Base-by-base conservation (phyloP, 495 filamentous ascomycete genomes). In the Rhizodiscina lignyota region DNA sequence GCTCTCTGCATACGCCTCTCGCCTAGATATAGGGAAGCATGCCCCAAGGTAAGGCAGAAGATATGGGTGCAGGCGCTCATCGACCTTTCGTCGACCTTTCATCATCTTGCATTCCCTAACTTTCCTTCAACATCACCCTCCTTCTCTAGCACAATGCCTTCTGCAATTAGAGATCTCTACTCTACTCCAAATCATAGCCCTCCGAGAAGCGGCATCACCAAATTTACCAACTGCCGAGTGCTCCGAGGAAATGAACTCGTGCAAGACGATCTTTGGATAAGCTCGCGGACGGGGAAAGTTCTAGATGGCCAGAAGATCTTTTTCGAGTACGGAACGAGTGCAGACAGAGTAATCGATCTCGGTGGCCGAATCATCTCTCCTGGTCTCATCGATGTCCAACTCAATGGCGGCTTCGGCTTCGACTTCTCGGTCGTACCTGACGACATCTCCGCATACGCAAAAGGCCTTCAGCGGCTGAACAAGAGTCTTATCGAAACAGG, bases 371-470 rank as follows among this genome's bases (percentile, higher is more conserved):
- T 60, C 30, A 39, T 60, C 17, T 50, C 53, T 1, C 55, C 56
- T 21, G 56, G 56, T 13, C 56, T 55, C 37, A 37, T 59, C 20
- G 56, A 60, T 36, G 34, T 59, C 8, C 56, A 60, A 32, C 54
- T 54, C 2, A 60, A 60, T 30, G 56, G 56, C 19, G 36, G 47
- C 2, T 49, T 48, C 34, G 56, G 56, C 15, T 60, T 60, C 32
- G 54, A 60, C 43, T 60, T 60, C 39, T 56, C 56, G 2, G 51
- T 34, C 24, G 26, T 30, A 29, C 12, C 30, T 11, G 29, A 87
- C 59, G 77, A 79, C 45, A 45, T 60, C 12, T 63, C 70, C 29
- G 75, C 6, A 6, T 27, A 57, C 32, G 55, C 52, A 28, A 38
- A 52, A 21, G 45, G 56, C 24, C 38, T 51, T 27, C 33, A 36